Conservation (phyloP, 352 stramenopile genomes). For the Pythium rhizo-oryzae region DNA sequence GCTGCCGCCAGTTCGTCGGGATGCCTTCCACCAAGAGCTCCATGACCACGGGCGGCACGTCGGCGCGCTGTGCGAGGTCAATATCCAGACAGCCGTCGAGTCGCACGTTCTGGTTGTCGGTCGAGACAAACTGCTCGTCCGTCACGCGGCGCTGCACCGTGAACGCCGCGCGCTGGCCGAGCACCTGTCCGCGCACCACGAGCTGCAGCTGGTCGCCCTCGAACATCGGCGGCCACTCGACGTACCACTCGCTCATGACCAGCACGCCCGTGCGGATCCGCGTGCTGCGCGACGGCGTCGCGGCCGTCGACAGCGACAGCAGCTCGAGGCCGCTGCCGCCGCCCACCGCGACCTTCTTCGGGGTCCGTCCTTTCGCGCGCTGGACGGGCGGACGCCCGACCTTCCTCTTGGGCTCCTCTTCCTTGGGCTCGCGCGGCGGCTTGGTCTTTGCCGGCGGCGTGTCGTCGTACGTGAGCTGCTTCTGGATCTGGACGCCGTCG, state of each 20-base stretch:
- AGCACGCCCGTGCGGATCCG: conserved; percentile 24
- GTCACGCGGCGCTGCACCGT: conserved; percentile 47
- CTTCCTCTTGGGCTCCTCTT: neutral
- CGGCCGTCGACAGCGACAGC: conserved; percentile 12
- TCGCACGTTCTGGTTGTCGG: conserved; percentile 39
- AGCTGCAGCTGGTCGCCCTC: conserved; percentile 30
- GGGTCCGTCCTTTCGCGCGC: neutral
- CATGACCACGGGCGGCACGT: conserved; percentile 43
- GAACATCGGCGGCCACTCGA: conserved; percentile 34
- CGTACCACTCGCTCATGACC: conserved; percentile 36
- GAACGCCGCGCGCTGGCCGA: conserved; percentile 31
- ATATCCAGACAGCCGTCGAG: conserved; percentile 49
- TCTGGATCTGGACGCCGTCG: conserved; percentile 22
- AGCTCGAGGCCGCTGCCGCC: conserved; percentile 10
- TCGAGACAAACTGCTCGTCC: conserved; percentile 44
- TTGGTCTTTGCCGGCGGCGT: conserved; percentile 25
- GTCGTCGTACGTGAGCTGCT: conserved; percentile 29
- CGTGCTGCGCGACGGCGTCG: conserved; percentile 18
- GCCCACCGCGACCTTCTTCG: neutral
- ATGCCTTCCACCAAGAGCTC: conserved; percentile 59
- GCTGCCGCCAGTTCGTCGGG: conserved; percentile 44
- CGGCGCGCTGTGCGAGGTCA: conserved; percentile 32
- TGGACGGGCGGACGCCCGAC: neutral
- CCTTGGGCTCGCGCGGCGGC: neutral
- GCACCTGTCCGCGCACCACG: conserved; percentile 41